Conservation (phyloP, 148 eudicot genomes). For the Silene uniflora region DNA sequence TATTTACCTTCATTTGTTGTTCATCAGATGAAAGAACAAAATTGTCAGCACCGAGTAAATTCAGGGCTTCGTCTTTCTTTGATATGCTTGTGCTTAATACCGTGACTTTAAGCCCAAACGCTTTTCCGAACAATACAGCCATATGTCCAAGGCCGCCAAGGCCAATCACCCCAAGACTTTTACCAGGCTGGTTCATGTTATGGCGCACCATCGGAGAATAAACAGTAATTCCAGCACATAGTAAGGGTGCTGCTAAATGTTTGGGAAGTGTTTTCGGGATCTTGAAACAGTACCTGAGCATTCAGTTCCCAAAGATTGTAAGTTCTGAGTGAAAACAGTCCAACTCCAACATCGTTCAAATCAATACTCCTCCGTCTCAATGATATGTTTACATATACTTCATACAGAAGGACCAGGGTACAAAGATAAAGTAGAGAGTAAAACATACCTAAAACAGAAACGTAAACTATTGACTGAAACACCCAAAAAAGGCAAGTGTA, state of each 20-base stretch:
- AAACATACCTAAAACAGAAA: too few relatives aligned
- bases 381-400: too few relatives aligned
- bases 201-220: slow-evolving; percentile 77
- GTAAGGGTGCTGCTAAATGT: slow-evolving; percentile 66
- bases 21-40: slow-evolving; percentile 66
- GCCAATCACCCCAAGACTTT: slow-evolving; percentile 75
- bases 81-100: slow-evolving; percentile 75
- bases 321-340: too few relatives aligned
- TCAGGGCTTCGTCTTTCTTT: slow-evolving; percentile 61
- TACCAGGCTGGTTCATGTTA: slow-evolving; percentile 76
- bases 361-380: too few relatives aligned
- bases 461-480: too few relatives aligned
- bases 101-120: slow-evolving; percentile 72
- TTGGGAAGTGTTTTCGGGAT: slow-evolving; percentile 63
- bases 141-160: slow-evolving; percentile 84
- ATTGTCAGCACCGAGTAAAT: slow-evolving; percentile 54
- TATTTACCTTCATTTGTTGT: slow-evolving; percentile 50
- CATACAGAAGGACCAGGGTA: too few relatives aligned
- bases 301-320: too few relatives aligned
- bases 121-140: slow-evolving; percentile 84
- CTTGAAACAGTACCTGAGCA: slow-evolving; percentile 56
- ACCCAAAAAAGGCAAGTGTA: too few relatives aligned
- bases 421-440: too few relatives aligned
- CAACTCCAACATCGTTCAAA: too few relatives aligned
- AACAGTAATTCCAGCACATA: slow-evolving; percentile 84